phyloP scores from a whole-genome alignment of 768 basidiomycete genomes.

The Rubroboletus satanas region DNA sequence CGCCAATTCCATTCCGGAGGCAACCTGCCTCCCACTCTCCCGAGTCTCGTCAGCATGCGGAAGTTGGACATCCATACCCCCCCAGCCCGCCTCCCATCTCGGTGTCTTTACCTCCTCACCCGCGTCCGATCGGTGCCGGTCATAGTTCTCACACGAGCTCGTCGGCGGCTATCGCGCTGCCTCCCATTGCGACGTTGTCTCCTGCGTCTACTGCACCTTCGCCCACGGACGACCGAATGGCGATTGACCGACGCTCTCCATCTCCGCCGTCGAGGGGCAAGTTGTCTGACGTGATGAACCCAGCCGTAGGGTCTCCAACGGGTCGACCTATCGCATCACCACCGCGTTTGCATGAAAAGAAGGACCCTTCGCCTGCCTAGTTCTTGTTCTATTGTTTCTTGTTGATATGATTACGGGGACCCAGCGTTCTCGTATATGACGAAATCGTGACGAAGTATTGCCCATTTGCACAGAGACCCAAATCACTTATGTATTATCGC shows the following conservation, averaged over 20 bases:
- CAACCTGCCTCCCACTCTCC: constrained; percentile 69
- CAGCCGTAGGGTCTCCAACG: constrained; percentile 47
- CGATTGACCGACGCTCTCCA: constrained; percentile 38
- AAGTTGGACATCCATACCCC: constrained; percentile 35
- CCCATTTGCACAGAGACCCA: constrained; percentile 14
- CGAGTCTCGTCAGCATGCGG: constrained; percentile 49
- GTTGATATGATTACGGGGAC: constrained; percentile 5
- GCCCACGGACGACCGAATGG: constrained; percentile 40
- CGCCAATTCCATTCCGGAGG: constrained; percentile 70
- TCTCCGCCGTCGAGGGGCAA: constrained; percentile 54
- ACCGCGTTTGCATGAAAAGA: constrained; percentile 37
- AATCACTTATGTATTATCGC: constrained; percentile 27
- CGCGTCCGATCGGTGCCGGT: constrained; percentile 61
- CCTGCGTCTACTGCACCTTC: constrained; percentile 57
- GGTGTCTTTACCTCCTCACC: constrained; percentile 67
- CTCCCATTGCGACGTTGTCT: constrained; percentile 67
- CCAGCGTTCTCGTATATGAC: constrained; percentile 12
- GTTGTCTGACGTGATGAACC: constrained; percentile 48
- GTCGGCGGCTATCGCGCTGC: constrained; percentile 49
- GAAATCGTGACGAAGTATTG: constrained; percentile 24
- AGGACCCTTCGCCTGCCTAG: constrained; percentile 27
- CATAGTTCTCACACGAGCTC: constrained; percentile 38
- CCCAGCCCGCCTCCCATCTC: constrained; percentile 53
- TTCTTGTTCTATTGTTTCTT: constrained; percentile 9
- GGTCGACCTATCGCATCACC: constrained; percentile 55